phyloP scores from a whole-genome alignment of 129 eudicot species.

The Tanacetum coccineum region DNA sequence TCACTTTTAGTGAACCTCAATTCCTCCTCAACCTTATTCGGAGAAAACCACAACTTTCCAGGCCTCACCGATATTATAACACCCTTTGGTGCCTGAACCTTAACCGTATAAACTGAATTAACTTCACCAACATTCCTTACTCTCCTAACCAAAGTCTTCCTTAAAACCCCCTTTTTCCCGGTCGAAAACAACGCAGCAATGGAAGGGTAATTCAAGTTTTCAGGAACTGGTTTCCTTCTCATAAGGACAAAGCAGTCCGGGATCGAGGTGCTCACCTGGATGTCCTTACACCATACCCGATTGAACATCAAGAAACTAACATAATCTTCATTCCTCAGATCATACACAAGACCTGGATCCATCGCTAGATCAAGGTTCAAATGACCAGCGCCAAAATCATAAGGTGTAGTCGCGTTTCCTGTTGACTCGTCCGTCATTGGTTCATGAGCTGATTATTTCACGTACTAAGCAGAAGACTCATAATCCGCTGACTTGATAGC shows the following conservation, averaged over 20 bases:
- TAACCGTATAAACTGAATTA: slow-evolving; percentile 52
- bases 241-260: slow-evolving; percentile 54
- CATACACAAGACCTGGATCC: slow-evolving; percentile 88
- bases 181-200: slow-evolving; percentile 66
- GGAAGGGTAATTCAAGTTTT: slow-evolving; percentile 71
- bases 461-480: slow-evolving; percentile 74
- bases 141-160: slow-evolving; percentile 64
- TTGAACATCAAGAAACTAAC: slow-evolving; percentile 70
- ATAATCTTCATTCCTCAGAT: slow-evolving; percentile 51
- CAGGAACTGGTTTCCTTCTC: slow-evolving; percentile 62
- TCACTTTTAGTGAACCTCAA: slow-evolving; percentile 54
- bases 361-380: slow-evolving; percentile 70
- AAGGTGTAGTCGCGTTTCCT: slow-evolving; percentile 63
- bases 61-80: slow-evolving; percentile 60
- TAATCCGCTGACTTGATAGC: slow-evolving; percentile 71
- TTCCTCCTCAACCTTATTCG: slow-evolving; percentile 55
- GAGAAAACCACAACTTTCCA: slow-evolving; percentile 44
- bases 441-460: slow-evolving; percentile 45
- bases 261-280: slow-evolving; percentile 80
- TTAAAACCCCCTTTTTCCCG: slow-evolving; percentile 35
- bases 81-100: slow-evolving; percentile 60
- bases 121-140: slow-evolving; percentile 74
- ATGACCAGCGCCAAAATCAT: slow-evolving; percentile 80
- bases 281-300: slow-evolving; percentile 73
- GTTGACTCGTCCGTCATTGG: slow-evolving; percentile 75